Evolutionary conservation across 108 stramenopile genomes (phyloP).

Genomic region (Cyclotella atomus): DNA sequence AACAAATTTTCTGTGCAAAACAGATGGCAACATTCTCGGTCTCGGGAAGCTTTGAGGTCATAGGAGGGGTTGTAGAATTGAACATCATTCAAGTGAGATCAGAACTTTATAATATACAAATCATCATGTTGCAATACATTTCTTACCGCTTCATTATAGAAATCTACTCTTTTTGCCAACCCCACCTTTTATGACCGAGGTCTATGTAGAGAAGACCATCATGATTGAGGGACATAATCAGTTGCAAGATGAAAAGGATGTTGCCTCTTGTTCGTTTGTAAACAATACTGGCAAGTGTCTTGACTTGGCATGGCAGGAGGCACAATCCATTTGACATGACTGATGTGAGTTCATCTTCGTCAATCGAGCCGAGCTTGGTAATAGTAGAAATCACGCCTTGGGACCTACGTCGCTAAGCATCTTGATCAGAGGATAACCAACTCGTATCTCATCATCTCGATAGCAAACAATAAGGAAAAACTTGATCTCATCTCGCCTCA

Average conservation of each 20-base stretch:
- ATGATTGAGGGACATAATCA: neutral
- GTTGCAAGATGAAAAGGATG: conserved; percentile 9
- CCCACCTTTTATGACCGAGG: conserved; percentile 18
- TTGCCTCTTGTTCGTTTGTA: conserved; percentile 25
- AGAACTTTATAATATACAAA: no score
- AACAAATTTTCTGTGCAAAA: neutral
- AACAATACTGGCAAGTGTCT: neutral
- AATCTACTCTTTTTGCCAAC: conserved; percentile 19
- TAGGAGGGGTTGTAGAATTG: no score
- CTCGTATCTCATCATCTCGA: conserved; percentile 25
- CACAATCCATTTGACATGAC: conserved; percentile 11
- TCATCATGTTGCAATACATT: neutral
- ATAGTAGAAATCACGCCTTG: conserved; percentile 4
- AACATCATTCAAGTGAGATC: no score
- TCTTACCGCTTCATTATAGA: neutral
- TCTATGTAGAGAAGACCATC: neutral
- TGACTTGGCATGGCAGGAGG: conserved; percentile 7
- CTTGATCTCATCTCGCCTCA: neutral
- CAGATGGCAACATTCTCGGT: neutral
- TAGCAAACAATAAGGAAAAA: conserved; percentile 19
- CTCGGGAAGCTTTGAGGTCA: no score
- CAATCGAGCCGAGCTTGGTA: conserved; percentile 6
- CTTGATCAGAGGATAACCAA: neutral
- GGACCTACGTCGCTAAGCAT: neutral
- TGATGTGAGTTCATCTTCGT: conserved; percentile 3